Base-by-base conservation (phyloP, 176 grass and related monocot genomes). In the Oryza officinalis region DNA sequence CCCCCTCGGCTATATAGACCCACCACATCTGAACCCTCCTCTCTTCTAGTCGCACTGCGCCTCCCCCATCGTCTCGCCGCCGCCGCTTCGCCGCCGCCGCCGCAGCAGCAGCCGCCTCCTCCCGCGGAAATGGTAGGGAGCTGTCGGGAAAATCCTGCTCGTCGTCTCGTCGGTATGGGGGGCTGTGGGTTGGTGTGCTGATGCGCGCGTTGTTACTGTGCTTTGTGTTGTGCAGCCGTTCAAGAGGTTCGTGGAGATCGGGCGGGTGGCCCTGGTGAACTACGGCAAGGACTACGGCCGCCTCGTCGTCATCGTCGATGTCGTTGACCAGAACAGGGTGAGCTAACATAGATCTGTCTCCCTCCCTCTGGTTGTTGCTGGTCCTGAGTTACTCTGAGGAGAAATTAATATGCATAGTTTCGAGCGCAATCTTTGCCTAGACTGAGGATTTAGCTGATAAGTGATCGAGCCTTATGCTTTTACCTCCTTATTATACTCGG, bases 181-280 rank as follows among this genome's bases (percentile, higher is more conserved):
- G 8, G 1, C 5, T 59, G 1, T n/a, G 20, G 54, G 15, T 59
- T 52, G 49, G 49, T 59, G 57, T 61, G 57, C 57, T 61, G n/a
- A 61, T 25, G 52, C 52, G 52, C 6, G 17, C 52, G 52, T 57
- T 57, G 52, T 61, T 25, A 0, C 1, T 41, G 65, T 84, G 45
- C 3, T 69, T 28, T 15, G 7, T 38, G 37, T 8, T 38, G 37
- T 71, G 78, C 72, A 95, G 93, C 85, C 88, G 60, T 90, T 97
- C 91, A 97, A 97, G 87, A 80, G 94, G 74, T 97, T 91, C 33
- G 94, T 97, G 65, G 94, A 97, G 91, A 97, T 97, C 78, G 94
- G 94, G 77, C 88, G 94, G 27, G 91, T 97, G 61, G 94, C 94
- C 65, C 78, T 93, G 11, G 82, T 97, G 37, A 97, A 93, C 89